phyloP scores from a whole-genome alignment of 129 eudicot genomes.

The Logfia minima region DNA sequence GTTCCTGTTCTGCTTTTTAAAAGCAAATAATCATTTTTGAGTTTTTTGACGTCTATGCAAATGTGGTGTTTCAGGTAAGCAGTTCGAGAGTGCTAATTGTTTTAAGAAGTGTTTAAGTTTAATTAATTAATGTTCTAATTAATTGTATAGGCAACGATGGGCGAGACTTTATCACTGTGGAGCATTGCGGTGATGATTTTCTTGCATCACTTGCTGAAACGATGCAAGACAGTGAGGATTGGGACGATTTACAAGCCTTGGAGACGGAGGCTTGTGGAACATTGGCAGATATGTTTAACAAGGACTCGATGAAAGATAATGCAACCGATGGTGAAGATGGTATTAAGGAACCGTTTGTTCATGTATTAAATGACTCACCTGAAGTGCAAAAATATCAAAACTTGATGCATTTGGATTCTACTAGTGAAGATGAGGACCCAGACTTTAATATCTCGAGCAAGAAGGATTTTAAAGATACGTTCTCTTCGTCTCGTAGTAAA shows the following conservation, averaged over 20 bases:
- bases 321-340: conserved; percentile 30
- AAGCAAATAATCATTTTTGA: too few relatives aligned
- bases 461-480: conserved; percentile 21
- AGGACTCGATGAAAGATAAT: conserved; percentile 39
- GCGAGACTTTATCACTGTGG: conserved; percentile 82
- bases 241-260: conserved; percentile 89
- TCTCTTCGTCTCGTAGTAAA: conserved; percentile 26
- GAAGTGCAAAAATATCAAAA: conserved; percentile 42
- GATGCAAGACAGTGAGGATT: conserved; percentile 80
- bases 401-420: conserved; percentile 59
- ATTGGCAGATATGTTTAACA: conserved; percentile 59
- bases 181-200: conserved; percentile 95
- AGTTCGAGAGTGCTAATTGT: background rate
- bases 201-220: conserved; percentile 83
- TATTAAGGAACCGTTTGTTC: conserved; percentile 31
- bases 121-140: background rate
- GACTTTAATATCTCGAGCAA: conserved; percentile 36
- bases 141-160: conserved; percentile 79
- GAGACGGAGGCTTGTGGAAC: conserved; percentile 88
- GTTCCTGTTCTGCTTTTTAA: too few relatives aligned
- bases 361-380: conserved; percentile 53
- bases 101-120: background rate
- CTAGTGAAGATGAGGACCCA: conserved; percentile 66
- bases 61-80: too few relatives aligned
- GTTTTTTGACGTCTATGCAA: too few relatives aligned